These are phyloP conservation scores for Coccinonectria pachysandricola DNA, from an alignment of 2,329 filamentous ascomycete genomes.

Conservation along the genomic window DNA sequence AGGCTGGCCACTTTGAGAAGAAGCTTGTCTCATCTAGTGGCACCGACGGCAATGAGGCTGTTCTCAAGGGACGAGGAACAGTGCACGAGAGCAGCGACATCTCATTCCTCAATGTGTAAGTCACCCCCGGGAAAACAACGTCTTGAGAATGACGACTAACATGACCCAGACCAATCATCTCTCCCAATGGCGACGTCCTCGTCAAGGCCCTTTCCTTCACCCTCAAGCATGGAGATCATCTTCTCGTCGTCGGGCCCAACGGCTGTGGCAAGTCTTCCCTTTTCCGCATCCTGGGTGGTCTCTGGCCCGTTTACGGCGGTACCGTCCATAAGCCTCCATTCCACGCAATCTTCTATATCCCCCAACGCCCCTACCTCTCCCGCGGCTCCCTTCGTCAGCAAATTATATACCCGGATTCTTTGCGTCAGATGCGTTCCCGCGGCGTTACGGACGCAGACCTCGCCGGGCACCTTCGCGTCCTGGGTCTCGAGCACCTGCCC, in stretches of 20 bases:
- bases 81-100: conserved; percentile 77
- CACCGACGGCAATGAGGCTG: conserved; percentile 69
- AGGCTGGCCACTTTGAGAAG: conserved; percentile 87
- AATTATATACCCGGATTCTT: conserved; percentile 87
- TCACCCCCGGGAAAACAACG: no score
- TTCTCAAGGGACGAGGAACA: conserved; percentile 71
- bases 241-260: conserved; percentile 92
- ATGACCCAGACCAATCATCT: conserved; percentile 70
- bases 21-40: conserved; percentile 84
- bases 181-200: conserved; percentile 89
- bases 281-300: conserved; percentile 88
- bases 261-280: conserved; percentile 94
- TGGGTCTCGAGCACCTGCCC: conserved; percentile 77
- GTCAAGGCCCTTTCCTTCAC: conserved; percentile 78
- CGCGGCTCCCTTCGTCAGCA: conserved; percentile 90
- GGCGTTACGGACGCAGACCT: conserved; percentile 76
- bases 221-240: conserved; percentile 76
- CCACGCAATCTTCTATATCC: conserved; percentile 95
- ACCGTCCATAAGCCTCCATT: conserved; percentile 86
- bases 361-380: conserved; percentile 87
- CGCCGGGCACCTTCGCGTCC: conserved; percentile 60
- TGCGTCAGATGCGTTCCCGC: conserved; percentile 79
- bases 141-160: no score
- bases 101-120: conserved; percentile 69
- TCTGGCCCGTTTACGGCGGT: conserved; percentile 97